These are phyloP conservation scores for Clarireedia monteithiana DNA, from an alignment of 2,329 filamentous ascomycete species.

Conservation along the genomic window DNA sequence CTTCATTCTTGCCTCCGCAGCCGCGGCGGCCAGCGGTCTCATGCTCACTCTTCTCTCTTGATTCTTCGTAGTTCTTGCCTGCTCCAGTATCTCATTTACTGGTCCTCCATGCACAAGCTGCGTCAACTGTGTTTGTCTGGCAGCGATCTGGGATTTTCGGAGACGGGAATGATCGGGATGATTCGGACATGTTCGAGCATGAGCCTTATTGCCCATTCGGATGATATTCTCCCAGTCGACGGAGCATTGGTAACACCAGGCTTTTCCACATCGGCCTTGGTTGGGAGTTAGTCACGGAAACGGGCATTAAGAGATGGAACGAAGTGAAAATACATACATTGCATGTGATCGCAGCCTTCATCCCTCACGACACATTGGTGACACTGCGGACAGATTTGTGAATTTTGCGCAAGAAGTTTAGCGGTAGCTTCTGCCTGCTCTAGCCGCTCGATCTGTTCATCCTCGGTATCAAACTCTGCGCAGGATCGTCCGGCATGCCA, in stretches of 20 bases:
- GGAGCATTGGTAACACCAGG: constrained; percentile 20
- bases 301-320: not conserved
- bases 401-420: constrained; percentile 16
- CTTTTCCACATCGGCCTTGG: constrained; percentile 15
- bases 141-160: not conserved
- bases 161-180: not conserved
- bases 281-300: not conserved
- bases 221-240: constrained; percentile 19
- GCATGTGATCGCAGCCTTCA: constrained; percentile 21
- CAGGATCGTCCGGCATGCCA: constrained; percentile 22
- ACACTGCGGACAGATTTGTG: constrained; percentile 18
- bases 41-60: constrained; percentile 6
- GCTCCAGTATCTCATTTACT: constrained; percentile 11
- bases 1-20: not conserved
- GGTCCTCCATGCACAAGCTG: constrained; percentile 16
- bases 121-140: constrained; percentile 4
- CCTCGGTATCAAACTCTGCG: constrained; percentile 18
- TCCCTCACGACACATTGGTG: constrained; percentile 15
- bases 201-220: constrained; percentile 14
- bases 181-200: constrained; percentile 8
- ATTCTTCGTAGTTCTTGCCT: constrained; percentile 10
- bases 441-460: constrained; percentile 20
- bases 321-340: constrained; percentile 7
- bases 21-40: constrained; percentile 11
- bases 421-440: constrained; percentile 21